These are phyloP conservation scores for Craspedostauros australis DNA, from an alignment of 108 stramenopile species.

Conservation along the genomic window DNA sequence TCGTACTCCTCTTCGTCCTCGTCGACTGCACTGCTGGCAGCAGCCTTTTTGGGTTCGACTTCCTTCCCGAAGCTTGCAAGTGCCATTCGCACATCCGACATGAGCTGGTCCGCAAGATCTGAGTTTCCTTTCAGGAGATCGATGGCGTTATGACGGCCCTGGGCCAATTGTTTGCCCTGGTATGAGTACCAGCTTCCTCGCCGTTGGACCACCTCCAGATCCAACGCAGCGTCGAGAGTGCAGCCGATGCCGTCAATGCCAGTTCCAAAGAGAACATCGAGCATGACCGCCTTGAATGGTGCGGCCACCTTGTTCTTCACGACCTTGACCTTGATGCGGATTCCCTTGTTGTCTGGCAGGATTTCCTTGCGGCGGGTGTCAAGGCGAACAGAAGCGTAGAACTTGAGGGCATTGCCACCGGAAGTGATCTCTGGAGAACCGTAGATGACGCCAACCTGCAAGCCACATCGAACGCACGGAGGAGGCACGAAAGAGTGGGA, in stretches of 20 bases:
- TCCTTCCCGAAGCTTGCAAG: conserved; percentile 31
- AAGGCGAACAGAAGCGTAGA: conserved; percentile 85
- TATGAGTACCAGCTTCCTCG: conserved; percentile 86
- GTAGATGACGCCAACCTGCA: conserved; percentile 81
- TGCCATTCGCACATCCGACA: conserved; percentile 53
- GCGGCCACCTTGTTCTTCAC: conserved; percentile 96
- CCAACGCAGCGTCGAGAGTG: conserved; percentile 79
- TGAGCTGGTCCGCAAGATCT: conserved; percentile 40
- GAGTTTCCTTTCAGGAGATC: conserved; percentile 51
- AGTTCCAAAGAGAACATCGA: conserved; percentile 85
- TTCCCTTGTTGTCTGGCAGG: conserved; percentile 87
- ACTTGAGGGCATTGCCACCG: conserved; percentile 95
- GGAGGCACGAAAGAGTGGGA: neutral
- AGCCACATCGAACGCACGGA: too few species aligned
- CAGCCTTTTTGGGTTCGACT: neutral
- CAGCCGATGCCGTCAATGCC: conserved; percentile 85
- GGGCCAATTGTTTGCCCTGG: conserved; percentile 67
- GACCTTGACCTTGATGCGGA: conserved; percentile 86
- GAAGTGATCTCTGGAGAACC: conserved; percentile 92
- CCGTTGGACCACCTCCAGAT: conserved; percentile 73
- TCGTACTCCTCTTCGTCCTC: conserved; percentile 16
- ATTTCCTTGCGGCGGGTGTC: conserved; percentile 87
- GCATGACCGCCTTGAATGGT: conserved; percentile 78
- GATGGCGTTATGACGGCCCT: conserved; percentile 70
- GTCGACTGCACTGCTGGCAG: conserved; percentile 1